phyloP scores from a whole-genome alignment of 129 eudicot genomes.

The Flaveria bidentis region DNA sequence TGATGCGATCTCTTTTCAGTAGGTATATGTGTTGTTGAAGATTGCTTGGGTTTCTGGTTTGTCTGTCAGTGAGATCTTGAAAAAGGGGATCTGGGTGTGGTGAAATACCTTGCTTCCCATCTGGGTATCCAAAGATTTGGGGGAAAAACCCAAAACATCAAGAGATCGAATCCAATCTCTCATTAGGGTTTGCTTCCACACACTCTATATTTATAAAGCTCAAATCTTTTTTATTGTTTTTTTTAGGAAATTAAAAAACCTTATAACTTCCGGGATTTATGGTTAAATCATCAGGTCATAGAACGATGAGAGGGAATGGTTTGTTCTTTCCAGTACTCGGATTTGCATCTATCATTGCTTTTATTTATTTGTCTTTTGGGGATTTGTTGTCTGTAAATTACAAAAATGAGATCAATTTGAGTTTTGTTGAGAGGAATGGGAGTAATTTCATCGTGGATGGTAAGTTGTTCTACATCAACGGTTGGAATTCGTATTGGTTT shows the following conservation, averaged over 20 bases:
- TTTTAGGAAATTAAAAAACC: too few species aligned
- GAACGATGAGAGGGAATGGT: constrained; percentile 61
- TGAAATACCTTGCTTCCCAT: constrained; percentile 36
- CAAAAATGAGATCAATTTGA: constrained; percentile 42
- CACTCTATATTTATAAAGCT: constrained; percentile 26
- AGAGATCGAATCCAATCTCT: constrained; percentile 35
- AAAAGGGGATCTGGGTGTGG: constrained; percentile 57
- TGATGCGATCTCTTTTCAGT: constrained; percentile 19
- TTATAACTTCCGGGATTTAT: constrained; percentile 21
- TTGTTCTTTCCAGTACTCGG: constrained; percentile 78
- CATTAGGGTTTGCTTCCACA: constrained; percentile 31
- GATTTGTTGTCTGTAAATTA: constrained; percentile 57
- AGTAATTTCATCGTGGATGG: constrained; percentile 89
- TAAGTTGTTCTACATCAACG: constrained; percentile 68
- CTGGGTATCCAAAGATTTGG: constrained; percentile 39
- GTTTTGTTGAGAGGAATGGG: constrained; percentile 93
- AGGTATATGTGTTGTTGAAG: constrained; percentile 33
- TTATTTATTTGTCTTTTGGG: constrained; percentile 80
- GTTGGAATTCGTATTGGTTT: constrained; percentile 99
- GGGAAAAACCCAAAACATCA: constrained; percentile 15
- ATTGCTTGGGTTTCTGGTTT: constrained; percentile 14
- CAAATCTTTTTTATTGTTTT: background rate
- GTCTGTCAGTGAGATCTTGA: constrained; percentile 36
- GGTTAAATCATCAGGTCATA: constrained; percentile 48
- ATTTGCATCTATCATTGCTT: constrained; percentile 68